Evolutionary conservation across 257 asterid genomes (phyloP).

Genomic region (Salvia rosmarinus): DNA sequence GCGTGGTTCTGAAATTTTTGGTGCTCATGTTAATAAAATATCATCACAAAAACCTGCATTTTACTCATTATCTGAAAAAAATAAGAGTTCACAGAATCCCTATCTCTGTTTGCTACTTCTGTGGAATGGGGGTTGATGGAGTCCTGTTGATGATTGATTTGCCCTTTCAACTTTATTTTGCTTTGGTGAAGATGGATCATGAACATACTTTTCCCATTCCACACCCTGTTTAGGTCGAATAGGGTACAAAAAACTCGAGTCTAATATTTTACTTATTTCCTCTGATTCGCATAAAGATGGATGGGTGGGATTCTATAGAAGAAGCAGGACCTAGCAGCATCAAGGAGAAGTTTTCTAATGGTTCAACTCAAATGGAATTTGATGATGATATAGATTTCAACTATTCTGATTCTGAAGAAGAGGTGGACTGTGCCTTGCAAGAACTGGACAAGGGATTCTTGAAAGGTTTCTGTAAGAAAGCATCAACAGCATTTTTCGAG

Average conservation of each 20-base stretch:
- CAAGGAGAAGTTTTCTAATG: constrained; percentile 39
- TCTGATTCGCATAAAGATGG: constrained; percentile 41
- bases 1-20: not conserved
- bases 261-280: constrained; percentile 5
- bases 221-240: not conserved
- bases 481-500: constrained; percentile 70
- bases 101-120: constrained; percentile 3
- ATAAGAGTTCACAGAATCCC: not conserved
- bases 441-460: constrained; percentile 52
- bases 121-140: not conserved
- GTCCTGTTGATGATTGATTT: not conserved
- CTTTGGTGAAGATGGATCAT: not conserved
- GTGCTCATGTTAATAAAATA: not conserved
- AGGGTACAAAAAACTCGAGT: not conserved
- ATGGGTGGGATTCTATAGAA: constrained; percentile 42
- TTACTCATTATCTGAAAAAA: not conserved
- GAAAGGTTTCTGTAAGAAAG: constrained; percentile 63
- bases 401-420: constrained; percentile 56
- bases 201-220: not conserved
- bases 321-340: constrained; percentile 56
- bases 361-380: constrained; percentile 46
- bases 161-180: not conserved
- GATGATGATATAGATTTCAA: constrained; percentile 51
- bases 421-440: constrained; percentile 45
- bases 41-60: not conserved